Base-by-base conservation (phyloP, 331 rosid genomes). In the Pyracantha coccinea region DNA sequence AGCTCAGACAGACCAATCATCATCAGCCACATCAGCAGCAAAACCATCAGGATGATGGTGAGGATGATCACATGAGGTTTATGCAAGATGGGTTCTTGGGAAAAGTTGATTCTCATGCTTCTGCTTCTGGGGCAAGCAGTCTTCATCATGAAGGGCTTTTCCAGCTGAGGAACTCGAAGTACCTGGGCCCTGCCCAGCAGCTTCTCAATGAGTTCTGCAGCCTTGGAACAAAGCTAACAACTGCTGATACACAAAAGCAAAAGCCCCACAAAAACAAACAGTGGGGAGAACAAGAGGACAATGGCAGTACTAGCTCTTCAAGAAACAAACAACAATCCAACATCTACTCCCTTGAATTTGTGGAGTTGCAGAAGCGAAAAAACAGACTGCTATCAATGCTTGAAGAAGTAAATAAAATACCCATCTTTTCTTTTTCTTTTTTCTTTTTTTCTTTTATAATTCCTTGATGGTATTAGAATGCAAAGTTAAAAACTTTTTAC, bases 131-230 rank as follows among this genome's bases (percentile, higher is more conserved):
- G 57, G 57, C 57, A 33, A 28, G n/a, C n/a, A 61, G 66, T 73
- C 44, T 44, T 45, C 47, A 38, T 7, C 60, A 28, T 44, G 77
- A 69, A 38, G 86, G 80, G 2, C 87, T 88, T 23, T 88, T 88
- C 38, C 77, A 87, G 50, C 78, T 92, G 38, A 83, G 89, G 62
- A 84, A 76, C 74, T 89, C 97, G 0, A 92, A 79, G 86, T 95
- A 78, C 78, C 79, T 95, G 77, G 63, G 14, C 17, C 92, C 97
- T 3, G 87, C 91, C 7, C 97, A 89, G 80, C 82, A 88, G 15
- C 96, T 95, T 54, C 87, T 95, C 25, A 89, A 88, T 69, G 99
- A 95, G 86, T 86, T 95, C 55, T 95, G 99, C 41, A 84, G 99
- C 75, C 93, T 95, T 16, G 97, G 90, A 29, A 81, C 86, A 16